Evolutionary conservation across 768 basidiomycete species (phyloP), one percentile per base, ranked within the genome.

Genomic region (Xerocomellus dryophilus): DNA sequence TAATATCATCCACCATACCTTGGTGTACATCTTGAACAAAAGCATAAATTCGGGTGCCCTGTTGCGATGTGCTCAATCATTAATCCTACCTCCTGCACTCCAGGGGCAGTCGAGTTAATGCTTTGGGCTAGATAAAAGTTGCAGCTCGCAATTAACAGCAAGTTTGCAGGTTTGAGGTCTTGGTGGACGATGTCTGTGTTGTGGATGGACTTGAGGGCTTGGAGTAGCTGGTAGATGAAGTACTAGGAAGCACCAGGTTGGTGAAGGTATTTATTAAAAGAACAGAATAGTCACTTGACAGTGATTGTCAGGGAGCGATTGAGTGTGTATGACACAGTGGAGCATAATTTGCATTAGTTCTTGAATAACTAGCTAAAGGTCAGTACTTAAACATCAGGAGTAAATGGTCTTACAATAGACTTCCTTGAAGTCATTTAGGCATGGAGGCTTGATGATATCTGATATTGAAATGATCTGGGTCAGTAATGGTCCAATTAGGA

Each of bases 41-140:
- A 94, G 77, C 93, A 96, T 96, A 66, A 95, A 93, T 71, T 96
- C 93, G 0, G 92, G 92, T 0, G 93, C 93, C 44, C 91, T 48
- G 93, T 95, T 2, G 93, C 92, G 49, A 96, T 93, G 63, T 91
- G 92, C 73, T 89, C 87, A 21, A 85, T 86, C 86, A 87, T 86
- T 54, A 85, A 66, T 3, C 85, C 85, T 21, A 77, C 74, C 62
- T 87, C 86, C 67, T 84, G 85, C 18, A 80, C 81, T 29, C 76
- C 76, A 5, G 77, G 66, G 9, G 78, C 71, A 40, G 70, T 71
- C 47, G 79, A 79, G 64, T 83, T 80, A 43, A 85, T 78, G 59
- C 80, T 84, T 42, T 89, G 73, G 11, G 90, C 88, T 23, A 93
- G 76, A 48, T 93, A 93, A 67, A 95, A 95, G 67, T 96, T 91